A percentile compares a stretch with the other conserved stretches of the same genome.
Evolutionary conservation across 2,329 filamentous ascomycete genomes (phyloP).

Genomic region (Phoma sp.): DNA sequence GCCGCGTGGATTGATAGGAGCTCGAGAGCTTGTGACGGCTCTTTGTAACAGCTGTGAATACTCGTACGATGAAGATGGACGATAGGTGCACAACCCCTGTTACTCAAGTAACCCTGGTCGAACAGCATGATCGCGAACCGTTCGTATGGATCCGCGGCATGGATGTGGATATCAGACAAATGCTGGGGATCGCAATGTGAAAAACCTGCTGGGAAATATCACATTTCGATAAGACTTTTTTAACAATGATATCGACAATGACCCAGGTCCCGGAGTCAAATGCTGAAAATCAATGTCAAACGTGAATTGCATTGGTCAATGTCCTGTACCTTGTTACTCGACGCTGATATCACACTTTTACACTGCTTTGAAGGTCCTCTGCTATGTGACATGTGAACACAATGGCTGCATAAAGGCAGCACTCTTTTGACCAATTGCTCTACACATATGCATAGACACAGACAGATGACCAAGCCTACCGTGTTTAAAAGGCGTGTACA

Average conservation of each 20-base stretch:
- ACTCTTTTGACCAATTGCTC: too few relatives aligned
- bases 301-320: not conserved
- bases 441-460: not conserved
- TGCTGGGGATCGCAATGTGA: not conserved
- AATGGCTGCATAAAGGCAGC: too few relatives aligned
- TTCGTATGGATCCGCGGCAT: conserved; percentile 8
- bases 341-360: not conserved
- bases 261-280: not conserved
- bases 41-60: not conserved
- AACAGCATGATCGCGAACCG: conserved; percentile 12
- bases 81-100: conserved; percentile 8
- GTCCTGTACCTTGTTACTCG: not conserved
- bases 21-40: not conserved
- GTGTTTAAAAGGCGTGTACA: not conserved
- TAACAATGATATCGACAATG: too few relatives aligned
- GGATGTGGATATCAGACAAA: conserved; percentile 15
- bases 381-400: not conserved
- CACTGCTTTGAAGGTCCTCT: not conserved
- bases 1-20: not conserved
- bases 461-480: not conserved
- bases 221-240: not conserved
- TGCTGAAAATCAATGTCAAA: not conserved
- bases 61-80: conserved; percentile 5
- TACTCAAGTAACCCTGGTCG: conserved; percentile 11
- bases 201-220: not conserved